Evolutionary conservation across 805 yeast genomes (phyloP).

Genomic region (Lachancea dasiensis): DNA sequence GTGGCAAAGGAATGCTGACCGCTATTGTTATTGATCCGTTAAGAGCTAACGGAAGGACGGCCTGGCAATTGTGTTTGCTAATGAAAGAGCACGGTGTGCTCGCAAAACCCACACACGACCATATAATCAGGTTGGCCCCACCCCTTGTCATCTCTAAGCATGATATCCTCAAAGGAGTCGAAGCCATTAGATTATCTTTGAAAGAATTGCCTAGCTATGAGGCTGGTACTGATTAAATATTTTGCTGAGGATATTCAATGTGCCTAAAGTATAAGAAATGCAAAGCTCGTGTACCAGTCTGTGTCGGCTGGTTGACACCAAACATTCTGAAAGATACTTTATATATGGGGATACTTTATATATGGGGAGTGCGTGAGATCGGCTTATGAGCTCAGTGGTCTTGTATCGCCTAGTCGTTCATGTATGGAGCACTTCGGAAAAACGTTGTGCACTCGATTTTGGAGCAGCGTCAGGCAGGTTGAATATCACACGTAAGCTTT

Average conservation of each 20-base stretch:
- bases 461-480: too few species aligned
- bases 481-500: too few species aligned
- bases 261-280: background rate
- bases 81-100: conserved; percentile 85
- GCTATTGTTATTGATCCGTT: conserved; percentile 87
- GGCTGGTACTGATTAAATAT: background rate
- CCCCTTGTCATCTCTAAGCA: conserved; percentile 87
- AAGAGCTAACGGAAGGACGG: conserved; percentile 81
- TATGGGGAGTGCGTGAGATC: too few species aligned
- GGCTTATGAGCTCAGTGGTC: too few species aligned
- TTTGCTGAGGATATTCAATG: background rate
- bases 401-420: too few species aligned
- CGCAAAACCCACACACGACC: conserved; percentile 96
- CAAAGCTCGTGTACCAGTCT: too few species aligned
- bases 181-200: conserved; percentile 60
- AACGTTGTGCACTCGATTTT: too few species aligned
- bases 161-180: conserved; percentile 77
- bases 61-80: conserved; percentile 91
- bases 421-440: too few species aligned
- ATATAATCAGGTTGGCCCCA: conserved; percentile 93
- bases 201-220: conserved; percentile 11
- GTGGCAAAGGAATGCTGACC: conserved; percentile 82
- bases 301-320: too few species aligned
- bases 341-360: too few species aligned
- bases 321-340: too few species aligned